Conservation (phyloP, 495 filamentous ascomycete genomes). For the Neurospora pannonica region DNA sequence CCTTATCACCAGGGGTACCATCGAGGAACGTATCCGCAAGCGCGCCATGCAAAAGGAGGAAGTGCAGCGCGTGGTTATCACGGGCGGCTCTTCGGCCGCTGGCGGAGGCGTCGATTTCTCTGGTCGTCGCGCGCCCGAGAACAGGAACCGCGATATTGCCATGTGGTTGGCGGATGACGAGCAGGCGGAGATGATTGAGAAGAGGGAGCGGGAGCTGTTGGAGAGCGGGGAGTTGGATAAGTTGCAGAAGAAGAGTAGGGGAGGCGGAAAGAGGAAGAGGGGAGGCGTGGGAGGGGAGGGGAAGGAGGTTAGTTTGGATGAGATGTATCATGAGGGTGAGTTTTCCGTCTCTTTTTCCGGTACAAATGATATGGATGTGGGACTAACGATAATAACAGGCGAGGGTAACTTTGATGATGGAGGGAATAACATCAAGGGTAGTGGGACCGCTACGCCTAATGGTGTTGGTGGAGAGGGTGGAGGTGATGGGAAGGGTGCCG, state of each 20-base stretch:
- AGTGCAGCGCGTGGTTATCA: constrained; percentile 96
- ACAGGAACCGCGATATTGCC: constrained; percentile 89
- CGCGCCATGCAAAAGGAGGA: constrained; percentile 97
- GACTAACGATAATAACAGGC: no score
- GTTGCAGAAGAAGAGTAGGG: constrained; percentile 50
- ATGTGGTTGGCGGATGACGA: constrained; percentile 96
- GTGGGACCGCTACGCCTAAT: constrained; percentile 74
- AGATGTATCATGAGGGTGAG: constrained; percentile 98
- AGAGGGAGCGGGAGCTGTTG: constrained; percentile 74
- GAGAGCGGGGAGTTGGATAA: constrained; percentile 51
- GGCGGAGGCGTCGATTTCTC: constrained; percentile 76
- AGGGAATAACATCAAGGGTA: constrained; percentile 49
- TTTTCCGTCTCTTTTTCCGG: constrained; percentile 4
- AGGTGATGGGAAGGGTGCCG: constrained; percentile 36
- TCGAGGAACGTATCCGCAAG: constrained; percentile 97
- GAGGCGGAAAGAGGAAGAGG: constrained; percentile 17
- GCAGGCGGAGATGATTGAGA: constrained; percentile 81
- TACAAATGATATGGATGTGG: no score
- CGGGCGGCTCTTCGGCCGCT: constrained; percentile 56
- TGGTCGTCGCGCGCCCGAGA: constrained; percentile 70
- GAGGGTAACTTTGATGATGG: constrained; percentile 86
- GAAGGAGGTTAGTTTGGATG: constrained; percentile 68
- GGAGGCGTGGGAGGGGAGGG: constrained; percentile 29
- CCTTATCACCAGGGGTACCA: constrained; percentile 92
- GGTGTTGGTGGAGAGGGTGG: constrained; percentile 44